Conservation (phyloP, 1,139 yeast species). For the Hansenula sp. region DNA sequence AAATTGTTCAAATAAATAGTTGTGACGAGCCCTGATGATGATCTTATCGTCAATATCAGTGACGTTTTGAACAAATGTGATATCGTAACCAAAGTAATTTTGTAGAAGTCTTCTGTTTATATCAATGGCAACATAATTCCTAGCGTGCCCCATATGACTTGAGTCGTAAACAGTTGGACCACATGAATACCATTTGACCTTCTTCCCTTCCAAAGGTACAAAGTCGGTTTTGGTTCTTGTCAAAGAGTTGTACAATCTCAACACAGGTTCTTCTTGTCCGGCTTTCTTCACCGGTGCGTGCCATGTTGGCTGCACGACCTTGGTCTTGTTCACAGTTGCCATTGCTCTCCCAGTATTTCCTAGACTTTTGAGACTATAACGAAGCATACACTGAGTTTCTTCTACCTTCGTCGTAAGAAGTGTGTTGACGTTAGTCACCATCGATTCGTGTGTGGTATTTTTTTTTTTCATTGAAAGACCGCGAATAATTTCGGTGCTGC, state of each 20-base stretch:
- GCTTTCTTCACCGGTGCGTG: slow-evolving; percentile 26
- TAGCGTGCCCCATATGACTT: slow-evolving; percentile 98
- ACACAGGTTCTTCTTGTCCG: slow-evolving; percentile 26
- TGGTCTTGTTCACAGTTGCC: slow-evolving; percentile 21
- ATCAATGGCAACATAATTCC: slow-evolving; percentile 93
- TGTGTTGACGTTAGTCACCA: not conserved
- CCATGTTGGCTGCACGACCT: slow-evolving; percentile 42
- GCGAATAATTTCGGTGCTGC: too few relatives aligned
- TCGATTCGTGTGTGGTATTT: not conserved
- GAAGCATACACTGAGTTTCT: not conserved
- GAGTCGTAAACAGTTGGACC: slow-evolving; percentile 99
- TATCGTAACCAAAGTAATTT: slow-evolving; percentile 87
- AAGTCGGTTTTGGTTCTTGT: slow-evolving; percentile 80
- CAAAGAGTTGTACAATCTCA: slow-evolving; percentile 70
- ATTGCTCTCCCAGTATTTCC: slow-evolving; percentile 11
- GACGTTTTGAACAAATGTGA: slow-evolving; percentile 88
- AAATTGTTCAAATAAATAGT: slow-evolving; percentile 67
- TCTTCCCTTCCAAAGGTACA: slow-evolving; percentile 54
- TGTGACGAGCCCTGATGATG: slow-evolving; percentile 90
- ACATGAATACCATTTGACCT: slow-evolving; percentile 93
- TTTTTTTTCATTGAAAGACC: not conserved
- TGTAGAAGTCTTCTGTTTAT: slow-evolving; percentile 84
- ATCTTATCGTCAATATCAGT: slow-evolving; percentile 98
- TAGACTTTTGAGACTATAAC: not conserved
- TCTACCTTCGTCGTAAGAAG: not conserved